phyloP scores from a whole-genome alignment of 2,329 filamentous ascomycete species.

The Cytospora paraplurivora region DNA sequence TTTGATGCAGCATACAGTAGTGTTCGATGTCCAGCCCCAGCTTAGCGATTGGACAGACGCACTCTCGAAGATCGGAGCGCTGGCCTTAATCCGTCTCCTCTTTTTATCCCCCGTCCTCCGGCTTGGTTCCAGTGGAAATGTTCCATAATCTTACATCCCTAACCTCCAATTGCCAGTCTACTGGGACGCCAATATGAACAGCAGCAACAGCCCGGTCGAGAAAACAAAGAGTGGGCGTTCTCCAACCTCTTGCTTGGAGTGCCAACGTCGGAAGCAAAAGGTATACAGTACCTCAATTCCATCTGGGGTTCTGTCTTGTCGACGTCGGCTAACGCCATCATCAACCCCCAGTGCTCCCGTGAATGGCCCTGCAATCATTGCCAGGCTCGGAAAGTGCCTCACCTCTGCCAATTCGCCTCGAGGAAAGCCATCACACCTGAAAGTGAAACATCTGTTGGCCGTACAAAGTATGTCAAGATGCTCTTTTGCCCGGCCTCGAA shows the following conservation, averaged over 20 bases:
- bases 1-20: conserved; percentile 15
- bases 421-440: conserved; percentile 36
- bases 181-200: conserved; percentile 9
- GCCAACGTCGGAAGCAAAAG: conserved; percentile 54
- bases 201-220: conserved; percentile 18
- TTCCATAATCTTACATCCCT: neutral
- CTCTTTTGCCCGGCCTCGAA: neutral
- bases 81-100: neutral
- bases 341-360: conserved; percentile 45
- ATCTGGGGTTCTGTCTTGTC: neutral
- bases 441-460: conserved; percentile 21
- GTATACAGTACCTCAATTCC: conserved; percentile 32
- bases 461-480: conserved; percentile 13
- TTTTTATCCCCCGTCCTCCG: neutral
- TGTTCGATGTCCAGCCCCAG: conserved; percentile 2
- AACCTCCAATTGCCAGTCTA: neutral
- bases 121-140: neutral
- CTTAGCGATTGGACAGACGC: conserved; percentile 7
- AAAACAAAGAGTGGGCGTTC: conserved; percentile 27
- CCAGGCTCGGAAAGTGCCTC: conserved; percentile 48
- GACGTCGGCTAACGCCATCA: conserved; percentile 13
- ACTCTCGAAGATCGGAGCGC: conserved; percentile 1
- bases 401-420: conserved; percentile 48
- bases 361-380: conserved; percentile 56
- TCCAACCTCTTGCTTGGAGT: conserved; percentile 46